Evolutionary conservation across 2,329 filamentous ascomycete species (phyloP), one percentile per base, ranked within the genome.

Genomic region (Apiospora arundinis): DNA sequence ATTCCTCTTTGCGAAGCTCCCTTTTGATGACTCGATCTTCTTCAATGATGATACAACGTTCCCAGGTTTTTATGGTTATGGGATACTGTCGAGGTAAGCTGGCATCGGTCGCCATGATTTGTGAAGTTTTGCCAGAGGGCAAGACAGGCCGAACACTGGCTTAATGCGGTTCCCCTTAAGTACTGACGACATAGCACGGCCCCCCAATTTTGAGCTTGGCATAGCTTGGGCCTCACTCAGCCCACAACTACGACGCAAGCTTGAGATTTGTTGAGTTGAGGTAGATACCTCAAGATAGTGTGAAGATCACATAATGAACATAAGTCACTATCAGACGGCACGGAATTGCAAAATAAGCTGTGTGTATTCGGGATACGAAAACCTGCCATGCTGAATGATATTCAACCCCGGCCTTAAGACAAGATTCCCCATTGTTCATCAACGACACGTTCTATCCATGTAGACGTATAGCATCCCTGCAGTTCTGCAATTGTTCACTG

Each of bases 51-150:
- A n/a, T n/a, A n/a, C n/a, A n/a, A n/a, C n/a, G 52, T 28, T 60
- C 52, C 52, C 52, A 60, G 23, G 52, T 32, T 21, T 60, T 60
- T 37, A 60, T 60, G 52, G 52, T 37, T 28, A 60, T 60, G 52
- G 52, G 52, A 60, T 60, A 28, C 52, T 60, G 52, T 37, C 32
- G 52, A 60, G 52, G 52, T 60, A 32, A 46, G 45, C 45, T 46
- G 45, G 45, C 45, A 46, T n/a, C 18, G 45, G 45, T 46, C 45
- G 45, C 45, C 45, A 46, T 46, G 45, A 46, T 46, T 46, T n/a
- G 16, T 46, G 45, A 46, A 46, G 45, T 46, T 60, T 21, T 28
- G 52, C 52, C 52, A 60, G 12, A 60, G 23, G 45, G 45, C 16
- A 8, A 60, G 23, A 28, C 18, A 21, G n/a, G 18, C 23, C 11